Conservation (phyloP, 2,329 filamentous ascomycete genomes). For the Bipolaris sorokiniana region DNA sequence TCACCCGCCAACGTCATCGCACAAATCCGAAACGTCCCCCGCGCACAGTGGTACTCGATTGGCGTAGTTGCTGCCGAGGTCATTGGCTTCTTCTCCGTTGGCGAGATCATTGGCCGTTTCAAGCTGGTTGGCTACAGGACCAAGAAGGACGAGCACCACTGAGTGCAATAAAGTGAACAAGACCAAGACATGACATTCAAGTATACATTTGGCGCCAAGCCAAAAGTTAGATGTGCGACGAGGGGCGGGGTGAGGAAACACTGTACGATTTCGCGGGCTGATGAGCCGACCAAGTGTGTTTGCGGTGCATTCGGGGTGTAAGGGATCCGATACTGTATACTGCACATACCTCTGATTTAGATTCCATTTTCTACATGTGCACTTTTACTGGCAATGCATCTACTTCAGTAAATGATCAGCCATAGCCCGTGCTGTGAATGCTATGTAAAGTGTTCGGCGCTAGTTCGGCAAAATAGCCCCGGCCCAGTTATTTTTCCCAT, state of each 20-base stretch:
- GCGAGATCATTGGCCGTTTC: conserved; percentile 93
- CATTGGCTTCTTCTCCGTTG: conserved; percentile 95
- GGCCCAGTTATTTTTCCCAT: conserved; percentile 28
- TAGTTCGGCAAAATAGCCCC: conserved; percentile 25
- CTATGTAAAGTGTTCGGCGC: conserved; percentile 20
- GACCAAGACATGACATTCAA: conserved; percentile 14
- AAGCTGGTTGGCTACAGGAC: conserved; percentile 87
- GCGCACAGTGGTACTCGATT: conserved; percentile 71
- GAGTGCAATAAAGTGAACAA: conserved; percentile 20
- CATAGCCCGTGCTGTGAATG: conserved; percentile 6
- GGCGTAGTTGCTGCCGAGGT: conserved; percentile 85
- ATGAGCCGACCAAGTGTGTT: conserved; percentile 24
- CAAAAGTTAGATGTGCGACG: conserved; percentile 3
- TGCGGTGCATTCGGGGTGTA: conserved; percentile 28
- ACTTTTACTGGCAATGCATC: conserved; percentile 39
- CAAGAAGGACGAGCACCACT: conserved; percentile 44
- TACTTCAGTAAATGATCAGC: conserved; percentile 2
- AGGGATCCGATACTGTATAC: conserved; percentile 44
- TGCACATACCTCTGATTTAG: conserved; percentile 50
- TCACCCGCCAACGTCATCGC: conserved; percentile 60
- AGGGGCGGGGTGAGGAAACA: conserved; percentile 9
- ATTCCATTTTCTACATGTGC: conserved; percentile 45
- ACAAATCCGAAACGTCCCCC: conserved; percentile 71
- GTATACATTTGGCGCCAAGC: conserved; percentile 9
- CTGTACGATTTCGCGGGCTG: conserved; percentile 31